Evolutionary conservation across 1,284 basidiomycete genomes (phyloP).

Genomic region (Apiotrichum montevideense): DNA sequence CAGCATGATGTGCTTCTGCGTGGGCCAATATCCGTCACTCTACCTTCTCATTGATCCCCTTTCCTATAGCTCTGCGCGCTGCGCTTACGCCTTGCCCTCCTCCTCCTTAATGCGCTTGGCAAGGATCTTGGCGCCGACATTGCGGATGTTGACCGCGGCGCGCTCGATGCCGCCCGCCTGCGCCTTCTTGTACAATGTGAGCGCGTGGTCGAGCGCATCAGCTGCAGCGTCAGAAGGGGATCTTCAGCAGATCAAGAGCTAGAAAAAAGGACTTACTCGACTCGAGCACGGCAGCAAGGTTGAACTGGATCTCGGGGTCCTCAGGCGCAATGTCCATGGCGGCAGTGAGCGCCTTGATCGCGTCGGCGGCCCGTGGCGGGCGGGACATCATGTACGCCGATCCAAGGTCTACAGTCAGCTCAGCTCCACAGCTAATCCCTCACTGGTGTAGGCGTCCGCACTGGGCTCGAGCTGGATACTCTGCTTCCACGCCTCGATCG

Average conservation of each 20-base stretch:
- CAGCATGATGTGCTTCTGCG: no score
- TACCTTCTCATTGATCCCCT: no score
- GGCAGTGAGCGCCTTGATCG: constrained; percentile 80
- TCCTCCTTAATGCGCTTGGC: constrained; percentile 20
- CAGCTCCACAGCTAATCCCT: not conserved
- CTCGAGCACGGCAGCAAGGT: constrained; percentile 58
- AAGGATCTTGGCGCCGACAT: constrained; percentile 42
- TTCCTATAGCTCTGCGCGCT: no score
- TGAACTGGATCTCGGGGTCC: constrained; percentile 91
- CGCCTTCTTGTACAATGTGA: constrained; percentile 44
- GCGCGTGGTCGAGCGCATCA: constrained; percentile 39
- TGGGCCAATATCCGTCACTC: no score
- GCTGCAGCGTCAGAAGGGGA: constrained; percentile 19
- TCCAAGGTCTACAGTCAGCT: constrained; percentile 63
- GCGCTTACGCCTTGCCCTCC: not conserved
- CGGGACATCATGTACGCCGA: constrained; percentile 88
- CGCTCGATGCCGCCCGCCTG: constrained; percentile 42
- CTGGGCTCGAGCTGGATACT: constrained; percentile 77
- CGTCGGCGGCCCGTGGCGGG: constrained; percentile 79
- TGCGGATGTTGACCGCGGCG: constrained; percentile 44
- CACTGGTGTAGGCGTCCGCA: constrained; percentile 88
- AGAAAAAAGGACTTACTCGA: constrained; percentile 30
- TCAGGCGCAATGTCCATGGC: constrained; percentile 79
- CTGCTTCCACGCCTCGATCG: constrained; percentile 80
- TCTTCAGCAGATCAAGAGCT: constrained; percentile 1